Evolutionary conservation across 1,139 yeast species (phyloP), one percentile per base, ranked within the genome.

Genomic region (Pichia inconspicua): DNA sequence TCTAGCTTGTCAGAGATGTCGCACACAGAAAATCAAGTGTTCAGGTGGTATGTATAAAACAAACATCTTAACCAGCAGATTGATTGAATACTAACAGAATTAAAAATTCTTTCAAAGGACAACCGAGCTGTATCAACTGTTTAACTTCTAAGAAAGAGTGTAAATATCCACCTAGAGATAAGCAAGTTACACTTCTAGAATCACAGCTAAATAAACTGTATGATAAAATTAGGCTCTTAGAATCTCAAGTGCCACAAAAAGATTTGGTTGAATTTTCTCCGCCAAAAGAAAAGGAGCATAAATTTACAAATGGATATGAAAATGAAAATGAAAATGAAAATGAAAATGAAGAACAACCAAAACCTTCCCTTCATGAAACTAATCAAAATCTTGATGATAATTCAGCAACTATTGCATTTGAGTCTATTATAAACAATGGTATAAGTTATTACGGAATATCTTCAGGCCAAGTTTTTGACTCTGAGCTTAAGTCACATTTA

Each of bases 131-230:
- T 35, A 31, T 36, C 19, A 32, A 46, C 25, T 51, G 54, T 31
- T 10, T 44, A 12, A 10, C 35, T 17, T 36, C 49, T 2, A 48
- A 63, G 39, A 68, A 67, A 48, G 64, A 58, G n/a, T 75, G 79
- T 53, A 59, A 60, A 5, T 75, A 74, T 54, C 78, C 78, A 1
- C 60, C 62, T 7, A 64, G 73, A 42, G 77, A 74, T 54, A 63
- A 78, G 41, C 71, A 74, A 53, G 71, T 75, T 28, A 73, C 74
- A 31, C 65, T 75, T 34, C 67, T 72, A 70, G 78, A 74, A 58
- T 69, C 75, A 42, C 79, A 75, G 42, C 59, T 75, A 46, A 62
- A 72, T 47, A 61, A 62, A 40, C 60, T 75, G 14, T 71, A 72
- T 52, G 67, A 64, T 40, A 61, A 66, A 37, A 68, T 74, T 11